phyloP scores from a whole-genome alignment of 495 filamentous ascomycete species.

The Filosporella fistucella region DNA sequence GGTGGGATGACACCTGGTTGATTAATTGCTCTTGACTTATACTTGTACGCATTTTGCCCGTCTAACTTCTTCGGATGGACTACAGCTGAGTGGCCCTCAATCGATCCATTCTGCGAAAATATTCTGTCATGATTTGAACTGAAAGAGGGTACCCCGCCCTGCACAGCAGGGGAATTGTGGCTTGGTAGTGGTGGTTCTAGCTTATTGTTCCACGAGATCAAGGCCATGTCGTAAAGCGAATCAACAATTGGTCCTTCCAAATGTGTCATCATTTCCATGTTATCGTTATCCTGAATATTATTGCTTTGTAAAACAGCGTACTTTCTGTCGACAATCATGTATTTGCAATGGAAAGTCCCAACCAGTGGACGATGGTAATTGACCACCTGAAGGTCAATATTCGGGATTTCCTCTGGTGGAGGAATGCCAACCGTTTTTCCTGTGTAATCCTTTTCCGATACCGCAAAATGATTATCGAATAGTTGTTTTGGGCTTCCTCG shows the following conservation, averaged over 20 bases:
- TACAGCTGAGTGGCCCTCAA: constrained; percentile 24
- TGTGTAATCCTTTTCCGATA: constrained; percentile 53
- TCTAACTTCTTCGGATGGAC: constrained; percentile 25
- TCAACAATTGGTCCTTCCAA: constrained; percentile 75
- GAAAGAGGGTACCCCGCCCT: constrained; percentile 19
- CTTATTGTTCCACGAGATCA: constrained; percentile 66
- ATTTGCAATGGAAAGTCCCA: constrained; percentile 76
- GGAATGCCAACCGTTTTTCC: constrained; percentile 55
- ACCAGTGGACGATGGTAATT: constrained; percentile 70
- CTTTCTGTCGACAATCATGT: constrained; percentile 68
- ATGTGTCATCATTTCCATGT: constrained; percentile 76
- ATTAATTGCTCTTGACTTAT: constrained; percentile 13
- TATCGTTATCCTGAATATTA: constrained; percentile 76
- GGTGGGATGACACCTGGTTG: constrained; percentile 16
- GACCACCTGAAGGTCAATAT: constrained; percentile 67
- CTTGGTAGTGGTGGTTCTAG: constrained; percentile 59
- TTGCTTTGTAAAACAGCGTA: constrained; percentile 67
- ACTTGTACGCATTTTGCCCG: constrained; percentile 14
- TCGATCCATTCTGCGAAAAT: constrained; percentile 22
- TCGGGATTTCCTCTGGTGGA: constrained; percentile 55
- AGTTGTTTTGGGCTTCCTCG: constrained; percentile 60
- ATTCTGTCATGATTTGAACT: constrained; percentile 21
- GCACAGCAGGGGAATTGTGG: constrained; percentile 43
- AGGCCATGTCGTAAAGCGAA: constrained; percentile 64
- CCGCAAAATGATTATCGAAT: constrained; percentile 56